Conservation (phyloP, 2,329 filamentous ascomycete genomes). For the Leptographium procerum region DNA sequence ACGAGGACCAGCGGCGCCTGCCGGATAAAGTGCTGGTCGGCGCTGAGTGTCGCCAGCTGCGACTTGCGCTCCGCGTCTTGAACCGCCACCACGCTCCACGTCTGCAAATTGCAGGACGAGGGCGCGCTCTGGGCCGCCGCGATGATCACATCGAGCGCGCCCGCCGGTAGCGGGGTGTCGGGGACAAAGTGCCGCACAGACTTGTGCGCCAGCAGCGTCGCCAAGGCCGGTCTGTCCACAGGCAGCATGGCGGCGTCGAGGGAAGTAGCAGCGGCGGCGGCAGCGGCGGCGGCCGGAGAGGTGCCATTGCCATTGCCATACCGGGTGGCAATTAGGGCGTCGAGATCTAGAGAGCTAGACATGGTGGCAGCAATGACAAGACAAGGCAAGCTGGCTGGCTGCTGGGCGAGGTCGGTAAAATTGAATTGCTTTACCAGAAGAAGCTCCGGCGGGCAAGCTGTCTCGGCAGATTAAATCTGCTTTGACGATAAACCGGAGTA, state of each 20-base stretch:
- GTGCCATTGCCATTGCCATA: too few species aligned
- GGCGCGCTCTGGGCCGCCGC: conserved; percentile 23
- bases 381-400: too few species aligned
- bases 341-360: background rate
- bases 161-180: conserved; percentile 10
- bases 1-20: conserved; percentile 20
- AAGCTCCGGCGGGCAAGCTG: too few species aligned
- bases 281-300: too few species aligned
- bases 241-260: background rate
- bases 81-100: conserved; percentile 21
- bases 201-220: conserved; percentile 18
- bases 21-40: conserved; percentile 21
- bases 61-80: conserved; percentile 17
- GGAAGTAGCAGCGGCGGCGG: background rate
- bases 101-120: conserved; percentile 23
- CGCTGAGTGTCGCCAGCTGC: conserved; percentile 16
- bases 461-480: too few species aligned
- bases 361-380: background rate
- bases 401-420: too few species aligned
- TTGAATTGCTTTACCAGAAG: too few species aligned
- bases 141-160: conserved; percentile 18
- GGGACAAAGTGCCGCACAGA: conserved; percentile 19
- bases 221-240: conserved; percentile 18
- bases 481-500: too few species aligned
- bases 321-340: background rate